Base-by-base conservation (phyloP, 768 basidiomycete species). In the Brasilioporus rufonigricans region DNA sequence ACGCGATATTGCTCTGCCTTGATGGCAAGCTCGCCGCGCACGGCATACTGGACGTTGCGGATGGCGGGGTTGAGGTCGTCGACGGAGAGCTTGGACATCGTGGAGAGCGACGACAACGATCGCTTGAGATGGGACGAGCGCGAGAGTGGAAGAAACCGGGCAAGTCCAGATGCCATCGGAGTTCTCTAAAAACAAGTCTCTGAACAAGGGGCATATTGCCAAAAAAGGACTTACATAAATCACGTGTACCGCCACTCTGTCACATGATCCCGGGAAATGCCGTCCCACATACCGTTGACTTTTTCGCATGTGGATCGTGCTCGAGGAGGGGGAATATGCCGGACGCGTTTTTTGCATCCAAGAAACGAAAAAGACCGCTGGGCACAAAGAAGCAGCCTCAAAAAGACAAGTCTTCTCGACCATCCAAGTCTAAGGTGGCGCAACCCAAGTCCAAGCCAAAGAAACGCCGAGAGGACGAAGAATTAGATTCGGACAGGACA, bases 11-110 rank as follows among this genome's bases (percentile, higher is more conserved):
- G 76, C 72, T 98, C 94, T 0, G 96, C 93, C 70, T 89, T 91
- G 76, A 98, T 91, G 4, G 96, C 93, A 59, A 98, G 85, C 74
- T 96, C 95, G 46, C 97, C 96, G 51, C 96, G 91, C 27, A 99
- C 96, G 52, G 96, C 96, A 69, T 99, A 99, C 71, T 97, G 83
- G 49, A 98, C 97, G 48, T 91, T 85, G 67, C 84, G 80, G 44
- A 97, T 79, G 54, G 85, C 77, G 3, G 89, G 91, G 74, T 97
- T 98, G 71, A 98, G 83, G 39, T 83, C 79, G 51, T 86, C 79
- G 55, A 81, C 58, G 32, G 87, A 83, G 61, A 96, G 81, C 23
- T 76, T 73, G 58, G 74, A 77, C 84, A 85, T 86, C 3, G 60
- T 62, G 36, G 56, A 41, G 40, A 55, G 21, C 14, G 58, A 56